These are phyloP conservation scores for Bidens hawaiensis DNA, from an alignment of 140 eudicot species.

Conservation along the genomic window DNA sequence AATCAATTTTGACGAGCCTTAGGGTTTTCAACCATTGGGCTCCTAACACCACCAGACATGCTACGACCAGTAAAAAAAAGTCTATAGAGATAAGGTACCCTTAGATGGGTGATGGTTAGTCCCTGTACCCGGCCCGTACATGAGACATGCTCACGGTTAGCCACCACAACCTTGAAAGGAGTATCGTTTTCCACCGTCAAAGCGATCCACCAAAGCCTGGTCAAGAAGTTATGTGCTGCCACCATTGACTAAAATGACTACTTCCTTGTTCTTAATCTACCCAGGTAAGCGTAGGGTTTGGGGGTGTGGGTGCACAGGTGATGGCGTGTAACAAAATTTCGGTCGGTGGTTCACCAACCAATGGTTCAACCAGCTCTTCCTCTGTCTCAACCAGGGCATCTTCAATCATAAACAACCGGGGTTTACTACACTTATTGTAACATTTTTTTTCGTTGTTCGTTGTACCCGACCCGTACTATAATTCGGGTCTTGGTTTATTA, in stretches of 20 bases:
- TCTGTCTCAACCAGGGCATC: too few species aligned
- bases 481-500: too few species aligned
- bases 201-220: neutral
- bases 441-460: too few species aligned
- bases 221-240: neutral
- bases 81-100: neutral
- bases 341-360: too few species aligned
- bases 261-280: neutral
- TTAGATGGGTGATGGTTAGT: neutral
- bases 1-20: neutral
- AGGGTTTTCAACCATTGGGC: neutral
- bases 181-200: neutral
- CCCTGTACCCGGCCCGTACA: neutral
- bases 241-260: neutral
- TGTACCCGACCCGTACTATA: too few species aligned
- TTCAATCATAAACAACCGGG: too few species aligned
- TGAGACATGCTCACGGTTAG: neutral
- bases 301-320: neutral
- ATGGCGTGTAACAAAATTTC: neutral
- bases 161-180: neutral
- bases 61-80: neutral
- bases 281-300: neutral
- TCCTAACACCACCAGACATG: too few species aligned
- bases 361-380: too few species aligned
- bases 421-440: too few species aligned